Base-by-base conservation (phyloP, 371 early-diverging fungal genomes). In the Furculomyces boomerangus region DNA sequence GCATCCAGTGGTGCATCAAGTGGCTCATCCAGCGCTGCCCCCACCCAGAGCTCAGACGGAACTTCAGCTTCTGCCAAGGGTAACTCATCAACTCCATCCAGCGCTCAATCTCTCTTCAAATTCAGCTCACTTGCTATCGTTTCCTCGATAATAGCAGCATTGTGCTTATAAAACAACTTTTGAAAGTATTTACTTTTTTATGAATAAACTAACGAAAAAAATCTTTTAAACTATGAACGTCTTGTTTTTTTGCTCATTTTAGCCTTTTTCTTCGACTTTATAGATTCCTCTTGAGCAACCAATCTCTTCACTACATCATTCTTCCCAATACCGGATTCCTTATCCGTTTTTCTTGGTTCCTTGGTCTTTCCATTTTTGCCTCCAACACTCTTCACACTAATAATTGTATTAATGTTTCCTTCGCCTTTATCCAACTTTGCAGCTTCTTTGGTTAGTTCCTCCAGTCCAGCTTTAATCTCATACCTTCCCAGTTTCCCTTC, bases 181-280 rank as follows among this genome's bases (percentile, higher is more conserved):
- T 35, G 35, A 18, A 35, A 35, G 18, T 35, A 35, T 35, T 18
- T 35, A 35, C 18, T 35, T 10, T 10, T 35, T 10, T 10, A 35
- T 35, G 18, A 18, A 7, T 10, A 35, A 18, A 10, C 18, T 35
- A 35, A 35, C 18, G 7, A 35, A 35, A 35, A 35, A 10, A 18
- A 35, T 35, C 16, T 35, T 35, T 35, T 35, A 10, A 10, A 10
- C 16, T 46, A 46, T 16, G 50, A 50, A 3, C 10, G 10, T 35
- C 50, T 31, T n/a, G 50, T 50, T 25, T 50, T 50, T 22, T 50
- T 50, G n/a, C 35, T 35, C 50, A 50, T 50, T 24, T 50, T 50
- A 3, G 24, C 50, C 24, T 50, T 50, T 20, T 50, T 50, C n/a
- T 50, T 50, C 35, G 10, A n/a, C 3, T 5, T 3, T 50, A 22